These are phyloP conservation scores for Kwoniella shandongensis DNA, from an alignment of 768 basidiomycete species.

Conservation along the genomic window DNA sequence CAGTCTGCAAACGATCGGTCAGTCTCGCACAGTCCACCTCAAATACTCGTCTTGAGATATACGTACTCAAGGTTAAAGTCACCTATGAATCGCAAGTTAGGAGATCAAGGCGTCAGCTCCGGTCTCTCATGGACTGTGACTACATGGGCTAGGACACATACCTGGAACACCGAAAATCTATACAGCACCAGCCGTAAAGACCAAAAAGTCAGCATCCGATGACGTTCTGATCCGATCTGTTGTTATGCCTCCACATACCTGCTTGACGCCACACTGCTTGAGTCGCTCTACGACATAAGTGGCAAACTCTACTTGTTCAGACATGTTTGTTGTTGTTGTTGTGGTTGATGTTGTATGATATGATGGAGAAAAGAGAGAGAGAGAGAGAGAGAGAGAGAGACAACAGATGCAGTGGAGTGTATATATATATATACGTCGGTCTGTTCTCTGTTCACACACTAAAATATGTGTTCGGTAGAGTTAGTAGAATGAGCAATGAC, in stretches of 20 bases:
- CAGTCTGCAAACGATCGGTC: background rate
- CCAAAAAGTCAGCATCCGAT: too few species aligned
- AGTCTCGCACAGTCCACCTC: background rate
- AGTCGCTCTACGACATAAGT: constrained; percentile 51
- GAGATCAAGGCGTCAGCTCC: background rate
- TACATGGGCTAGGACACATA: background rate
- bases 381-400: background rate
- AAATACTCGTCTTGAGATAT: background rate
- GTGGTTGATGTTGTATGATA: constrained; percentile 1
- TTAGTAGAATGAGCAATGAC: too few species aligned
- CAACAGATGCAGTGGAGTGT: background rate
- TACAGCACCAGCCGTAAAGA: too few species aligned
- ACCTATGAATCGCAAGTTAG: background rate
- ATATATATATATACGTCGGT: background rate
- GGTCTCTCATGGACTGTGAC: background rate
- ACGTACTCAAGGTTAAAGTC: constrained; percentile 41
- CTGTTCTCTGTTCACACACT: background rate
- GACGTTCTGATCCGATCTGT: too few species aligned
- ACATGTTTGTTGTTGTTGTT: constrained; percentile 11
- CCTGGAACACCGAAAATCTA: constrained; percentile 46
- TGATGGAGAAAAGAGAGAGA: background rate
- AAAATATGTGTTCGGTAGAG: background rate
- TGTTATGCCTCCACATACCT: constrained; percentile 44
- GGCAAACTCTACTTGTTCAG: constrained; percentile 48
- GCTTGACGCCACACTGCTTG: constrained; percentile 57